Conservation (phyloP, 2,329 filamentous ascomycete species). For the Colletotrichum acutatum region DNA sequence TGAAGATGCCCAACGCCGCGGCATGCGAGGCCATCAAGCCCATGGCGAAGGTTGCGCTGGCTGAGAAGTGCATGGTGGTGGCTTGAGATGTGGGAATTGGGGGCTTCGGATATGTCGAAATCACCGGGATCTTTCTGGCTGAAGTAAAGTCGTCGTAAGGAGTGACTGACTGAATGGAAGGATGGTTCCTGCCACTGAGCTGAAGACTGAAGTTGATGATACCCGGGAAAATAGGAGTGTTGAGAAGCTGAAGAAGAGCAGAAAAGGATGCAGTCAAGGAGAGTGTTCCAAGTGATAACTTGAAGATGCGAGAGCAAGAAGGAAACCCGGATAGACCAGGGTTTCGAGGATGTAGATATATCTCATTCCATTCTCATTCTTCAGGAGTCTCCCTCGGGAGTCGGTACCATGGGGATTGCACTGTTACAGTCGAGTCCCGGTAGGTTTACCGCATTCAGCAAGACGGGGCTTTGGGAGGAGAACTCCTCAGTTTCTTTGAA, state of each 20-base stretch:
- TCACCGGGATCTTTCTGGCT: background rate
- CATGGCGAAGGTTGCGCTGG: background rate
- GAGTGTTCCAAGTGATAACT: background rate
- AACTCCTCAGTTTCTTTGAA: background rate
- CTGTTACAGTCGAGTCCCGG: background rate
- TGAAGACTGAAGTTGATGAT: background rate
- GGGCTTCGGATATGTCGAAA: background rate
- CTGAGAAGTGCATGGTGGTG: background rate
- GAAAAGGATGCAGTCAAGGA: slow-evolving; percentile 2
- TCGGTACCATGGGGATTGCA: background rate
- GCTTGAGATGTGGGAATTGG: background rate
- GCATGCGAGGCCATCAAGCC: background rate
- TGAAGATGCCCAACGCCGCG: background rate
- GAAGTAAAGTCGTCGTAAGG: background rate
- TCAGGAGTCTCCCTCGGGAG: background rate
- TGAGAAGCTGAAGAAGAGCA: background rate
- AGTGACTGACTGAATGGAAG: background rate
- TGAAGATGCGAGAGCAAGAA: background rate
- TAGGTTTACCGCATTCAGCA: background rate
- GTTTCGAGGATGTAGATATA: background rate
- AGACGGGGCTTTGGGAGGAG: background rate
- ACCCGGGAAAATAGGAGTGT: background rate
- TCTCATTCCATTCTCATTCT: background rate
- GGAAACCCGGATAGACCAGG: background rate
- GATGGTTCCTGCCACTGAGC: background rate